Base-by-base conservation (phyloP, 192 early-diverging fungal species). In the Mortierella antarctica region DNA sequence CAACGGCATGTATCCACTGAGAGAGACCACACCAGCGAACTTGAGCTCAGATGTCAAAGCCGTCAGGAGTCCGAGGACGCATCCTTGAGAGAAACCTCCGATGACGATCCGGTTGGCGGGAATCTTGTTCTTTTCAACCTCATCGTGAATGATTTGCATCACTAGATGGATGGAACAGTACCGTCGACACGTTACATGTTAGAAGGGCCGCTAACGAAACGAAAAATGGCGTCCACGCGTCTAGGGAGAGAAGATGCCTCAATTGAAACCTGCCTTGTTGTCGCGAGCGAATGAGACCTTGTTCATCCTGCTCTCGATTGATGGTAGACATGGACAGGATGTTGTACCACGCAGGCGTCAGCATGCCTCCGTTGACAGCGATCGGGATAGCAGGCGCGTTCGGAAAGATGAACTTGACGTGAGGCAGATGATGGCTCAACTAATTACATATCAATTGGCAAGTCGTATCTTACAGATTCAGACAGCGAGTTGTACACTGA, bases 301-400 rank as follows among this genome's bases (percentile, higher is more conserved):
- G 70, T 66, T 92, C 87, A 83, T 98, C 95, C 67, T 94, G 92
- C 57, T 82, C 67, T 23, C 80, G 69, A 8, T 88, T 79, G 14
- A 85, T 76, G 10, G 80, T 61, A 50, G 87, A 73, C 13, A 93
- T 79, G 10, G 78, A 74, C 45, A 62, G 71, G 62, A 97, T 91
- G 68, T 97, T 95, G 82, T 94, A 98, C 96, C 96, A 98, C n/a
- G 88, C 91, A 10, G 96, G 96, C 91, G 96, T 96, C 14, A 74
- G 58, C 74, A 91, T 89, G 7, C 96, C 96, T 39, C 82, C 83
- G 79, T 98, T 98, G 56, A 96, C 55, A n/a, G 96, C 88, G 23
- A 94, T 88, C 8, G 89, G 88, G 56, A 85, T 79, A 18, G 74
- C 70, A 17, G 90, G 91, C 6, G 96, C 96, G 80, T 96, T 90